These are phyloP conservation scores for Priceomyces medius DNA, from an alignment of 805 yeast genomes.

Conservation along the genomic window DNA sequence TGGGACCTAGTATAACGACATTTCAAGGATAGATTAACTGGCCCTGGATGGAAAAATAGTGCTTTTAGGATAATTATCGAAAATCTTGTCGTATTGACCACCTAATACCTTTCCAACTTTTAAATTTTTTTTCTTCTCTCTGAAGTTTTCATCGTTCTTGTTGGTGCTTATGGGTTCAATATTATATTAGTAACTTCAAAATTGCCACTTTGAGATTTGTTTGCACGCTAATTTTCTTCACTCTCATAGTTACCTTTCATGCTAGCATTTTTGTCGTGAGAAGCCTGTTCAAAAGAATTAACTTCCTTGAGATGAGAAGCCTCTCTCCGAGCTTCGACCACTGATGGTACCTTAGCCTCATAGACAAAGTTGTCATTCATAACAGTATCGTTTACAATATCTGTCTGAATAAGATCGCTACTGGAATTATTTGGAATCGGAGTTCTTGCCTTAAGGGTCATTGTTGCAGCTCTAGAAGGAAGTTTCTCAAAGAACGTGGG, in stretches of 20 bases:
- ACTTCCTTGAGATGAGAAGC: not conserved
- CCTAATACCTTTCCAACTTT: not conserved
- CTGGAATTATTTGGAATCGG: conserved; percentile 22
- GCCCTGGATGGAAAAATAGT: too few relatives aligned
- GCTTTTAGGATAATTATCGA: conserved; percentile 12
- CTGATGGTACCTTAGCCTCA: conserved; percentile 12
- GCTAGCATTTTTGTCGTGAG: not conserved
- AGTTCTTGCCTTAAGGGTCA: conserved; percentile 16
- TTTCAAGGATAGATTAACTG: too few relatives aligned
- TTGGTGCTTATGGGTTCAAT: too few relatives aligned
- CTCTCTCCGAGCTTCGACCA: not conserved
- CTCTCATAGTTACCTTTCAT: not conserved
- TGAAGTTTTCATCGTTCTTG: too few relatives aligned
- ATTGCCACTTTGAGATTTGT: too few relatives aligned
- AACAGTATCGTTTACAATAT: conserved; percentile 17
- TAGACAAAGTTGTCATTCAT: conserved; percentile 35
- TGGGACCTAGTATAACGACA: too few relatives aligned
- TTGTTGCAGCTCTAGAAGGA: conserved; percentile 33
- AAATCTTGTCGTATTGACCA: conserved; percentile 12
- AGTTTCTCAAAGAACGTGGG: conserved; percentile 38
- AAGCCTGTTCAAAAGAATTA: not conserved
- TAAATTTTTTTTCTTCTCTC: not conserved
- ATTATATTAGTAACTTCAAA: too few relatives aligned
- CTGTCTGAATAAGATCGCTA: conserved; percentile 17
- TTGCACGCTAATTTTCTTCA: not conserved